Percentiles rank a stretch among this genome's conserved stretches.
These are phyloP conservation scores for Ziziphus jujuba DNA, from an alignment of 306 rosid species.

Conservation along the genomic window DNA sequence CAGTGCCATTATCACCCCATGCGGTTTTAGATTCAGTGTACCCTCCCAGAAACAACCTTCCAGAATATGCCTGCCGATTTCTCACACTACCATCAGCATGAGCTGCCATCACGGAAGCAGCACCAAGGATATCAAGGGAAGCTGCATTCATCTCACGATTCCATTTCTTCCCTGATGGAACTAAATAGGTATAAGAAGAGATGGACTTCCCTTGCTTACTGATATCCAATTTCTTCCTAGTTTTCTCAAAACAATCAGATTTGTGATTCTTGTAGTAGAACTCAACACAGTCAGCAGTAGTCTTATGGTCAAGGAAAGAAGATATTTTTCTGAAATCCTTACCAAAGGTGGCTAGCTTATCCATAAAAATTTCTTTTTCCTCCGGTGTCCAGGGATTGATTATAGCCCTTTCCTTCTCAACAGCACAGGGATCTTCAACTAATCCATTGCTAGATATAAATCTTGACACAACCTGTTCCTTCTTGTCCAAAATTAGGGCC, in stretches of 20 bases:
- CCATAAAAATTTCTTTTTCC: conserved; percentile 66
- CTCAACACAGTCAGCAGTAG: conserved; percentile 94
- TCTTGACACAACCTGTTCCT: conserved; percentile 60
- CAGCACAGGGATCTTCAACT: conserved; percentile 83
- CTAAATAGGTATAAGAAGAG: conserved; percentile 47
- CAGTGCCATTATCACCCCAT: conserved; percentile 32
- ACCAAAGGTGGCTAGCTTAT: conserved; percentile 61
- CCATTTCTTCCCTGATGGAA: conserved; percentile 71
- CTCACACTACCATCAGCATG: conserved; percentile 45
- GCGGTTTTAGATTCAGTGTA: conserved; percentile 39
- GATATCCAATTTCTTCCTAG: conserved; percentile 52
- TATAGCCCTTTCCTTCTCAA: conserved; percentile 76
- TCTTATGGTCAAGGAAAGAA: conserved; percentile 79
- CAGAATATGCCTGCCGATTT: conserved; percentile 39
- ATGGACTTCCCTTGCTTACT: conserved; percentile 60
- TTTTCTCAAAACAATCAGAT: conserved; percentile 68
- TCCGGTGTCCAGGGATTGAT: conserved; percentile 86
- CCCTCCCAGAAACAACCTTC: conserved; percentile 49
- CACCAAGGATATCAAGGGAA: conserved; percentile 85
- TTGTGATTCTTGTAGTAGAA: conserved; percentile 94
- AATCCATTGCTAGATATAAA: conserved; percentile 77
- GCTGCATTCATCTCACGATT: conserved; percentile 62
- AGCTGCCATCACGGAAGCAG: conserved; percentile 72
- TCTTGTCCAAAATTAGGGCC: conserved; percentile 71
- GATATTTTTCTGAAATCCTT: conserved; percentile 85